A percentile compares a stretch with the other conserved stretches of the same genome.
These are phyloP conservation scores for Zostera marina DNA, from an alignment of 116 monocot species.

Conservation along the genomic window DNA sequence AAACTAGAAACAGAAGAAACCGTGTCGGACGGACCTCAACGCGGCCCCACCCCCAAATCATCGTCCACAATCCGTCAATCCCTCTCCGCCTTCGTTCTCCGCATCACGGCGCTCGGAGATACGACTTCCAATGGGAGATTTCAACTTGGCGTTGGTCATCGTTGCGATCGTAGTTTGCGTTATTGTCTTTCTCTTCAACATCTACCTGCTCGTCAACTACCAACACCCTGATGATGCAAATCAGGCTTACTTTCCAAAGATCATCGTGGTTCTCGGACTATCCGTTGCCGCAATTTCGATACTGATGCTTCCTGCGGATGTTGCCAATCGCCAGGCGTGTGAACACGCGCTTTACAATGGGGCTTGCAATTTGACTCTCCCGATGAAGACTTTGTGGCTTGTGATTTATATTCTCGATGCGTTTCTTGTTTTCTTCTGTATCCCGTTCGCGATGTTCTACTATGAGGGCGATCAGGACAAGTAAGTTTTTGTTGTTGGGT, in stretches of 20 bases:
- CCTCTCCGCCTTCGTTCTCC: no score
- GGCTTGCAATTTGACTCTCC: conserved; percentile 71
- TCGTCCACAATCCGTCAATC: no score
- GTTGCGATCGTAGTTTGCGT: conserved; percentile 64
- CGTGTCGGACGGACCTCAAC: no score
- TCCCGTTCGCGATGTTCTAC: conserved; percentile 95
- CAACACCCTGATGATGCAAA: conserved; percentile 89
- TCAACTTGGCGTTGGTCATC: conserved; percentile 85
- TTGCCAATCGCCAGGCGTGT: conserved; percentile 79
- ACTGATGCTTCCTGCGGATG: conserved; percentile 94
- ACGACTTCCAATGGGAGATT: conserved; percentile 57
- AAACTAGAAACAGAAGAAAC: no score
- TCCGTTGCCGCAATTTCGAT: conserved; percentile 83
- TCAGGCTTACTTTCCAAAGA: conserved; percentile 90
- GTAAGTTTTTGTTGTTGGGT: conserved; percentile 4
- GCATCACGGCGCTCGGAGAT: no score
- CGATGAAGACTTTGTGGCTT: conserved; percentile 92
- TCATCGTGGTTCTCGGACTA: conserved; percentile 71
- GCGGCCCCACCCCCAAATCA: no score
- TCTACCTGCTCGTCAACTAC: conserved; percentile 90
- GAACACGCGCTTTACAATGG: conserved; percentile 68
- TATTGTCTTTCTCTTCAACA: conserved; percentile 54
- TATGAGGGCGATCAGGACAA: conserved; percentile 98
- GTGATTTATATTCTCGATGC: conserved; percentile 70
- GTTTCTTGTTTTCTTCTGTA: conserved; percentile 71